These are phyloP conservation scores for Eucalyptus grandis DNA, from an alignment of 345 rosid species.

Conservation along the genomic window DNA sequence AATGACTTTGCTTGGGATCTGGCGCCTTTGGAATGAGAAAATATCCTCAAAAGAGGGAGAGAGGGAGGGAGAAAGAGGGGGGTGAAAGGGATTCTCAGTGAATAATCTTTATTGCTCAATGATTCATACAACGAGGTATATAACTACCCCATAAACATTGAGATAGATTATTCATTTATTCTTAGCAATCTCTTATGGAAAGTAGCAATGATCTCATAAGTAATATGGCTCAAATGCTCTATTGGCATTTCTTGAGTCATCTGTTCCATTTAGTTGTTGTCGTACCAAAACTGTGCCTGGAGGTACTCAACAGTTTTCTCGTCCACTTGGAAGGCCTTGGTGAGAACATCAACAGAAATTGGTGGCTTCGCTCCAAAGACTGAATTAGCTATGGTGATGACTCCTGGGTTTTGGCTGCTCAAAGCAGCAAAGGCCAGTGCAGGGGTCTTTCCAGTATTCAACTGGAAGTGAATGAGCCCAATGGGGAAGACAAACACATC, in stretches of 20 bases:
- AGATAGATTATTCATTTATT: neutral
- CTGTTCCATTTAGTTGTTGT: neutral
- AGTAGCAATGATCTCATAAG: neutral
- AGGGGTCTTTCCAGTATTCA: constrained; percentile 16
- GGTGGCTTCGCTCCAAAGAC: constrained; percentile 5
- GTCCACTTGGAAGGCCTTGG: constrained; percentile 28
- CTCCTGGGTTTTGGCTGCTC: constrained; percentile 15
- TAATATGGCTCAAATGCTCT: neutral
- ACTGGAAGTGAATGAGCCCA: constrained; percentile 19
- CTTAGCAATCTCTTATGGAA: neutral
- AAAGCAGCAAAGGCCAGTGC: constrained; percentile 11
- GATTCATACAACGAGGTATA: neutral
- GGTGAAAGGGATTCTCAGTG: neutral
- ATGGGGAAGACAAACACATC: constrained; percentile 24
- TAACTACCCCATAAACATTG: neutral
- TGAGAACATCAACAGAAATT: constrained; percentile 6
- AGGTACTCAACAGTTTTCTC: constrained; percentile 1
- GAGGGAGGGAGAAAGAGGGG: neutral
- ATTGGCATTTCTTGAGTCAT: neutral
- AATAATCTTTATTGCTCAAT: neutral
- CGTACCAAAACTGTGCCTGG: constrained; percentile 9
- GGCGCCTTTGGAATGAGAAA: neutral
- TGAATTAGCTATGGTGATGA: constrained; percentile 6
- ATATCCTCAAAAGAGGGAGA: neutral
- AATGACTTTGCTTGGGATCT: neutral